A percentile compares a stretch with the other conserved stretches of the same genome.
Evolutionary conservation across 352 stramenopile genomes (phyloP).

Genomic region (Sclerospora graminicola): DNA sequence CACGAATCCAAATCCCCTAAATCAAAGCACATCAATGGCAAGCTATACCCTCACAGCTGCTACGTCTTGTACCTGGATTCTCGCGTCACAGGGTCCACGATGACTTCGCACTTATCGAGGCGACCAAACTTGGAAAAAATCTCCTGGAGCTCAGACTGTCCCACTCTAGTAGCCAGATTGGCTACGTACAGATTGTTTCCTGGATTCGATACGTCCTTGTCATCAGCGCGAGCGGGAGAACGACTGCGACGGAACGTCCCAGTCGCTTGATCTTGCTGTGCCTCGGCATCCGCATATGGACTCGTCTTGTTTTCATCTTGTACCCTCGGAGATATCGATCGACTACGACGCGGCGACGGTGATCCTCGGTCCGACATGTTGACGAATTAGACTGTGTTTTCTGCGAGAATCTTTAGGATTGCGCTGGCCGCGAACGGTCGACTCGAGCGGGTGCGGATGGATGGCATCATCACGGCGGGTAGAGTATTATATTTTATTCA

Average conservation of each 20-base stretch:
- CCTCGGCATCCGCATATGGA: background rate
- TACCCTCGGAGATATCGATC: conserved; percentile 15
- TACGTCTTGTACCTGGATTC: conserved; percentile 40
- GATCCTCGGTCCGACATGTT: conserved; percentile 33
- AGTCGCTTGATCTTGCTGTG: background rate
- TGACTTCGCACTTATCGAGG: conserved; percentile 71
- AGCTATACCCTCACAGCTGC: background rate
- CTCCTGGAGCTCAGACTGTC: conserved; percentile 53
- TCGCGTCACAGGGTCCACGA: conserved; percentile 63
- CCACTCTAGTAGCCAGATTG: conserved; percentile 46
- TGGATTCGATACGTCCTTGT: conserved; percentile 29
- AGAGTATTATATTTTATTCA: conserved; percentile 1
- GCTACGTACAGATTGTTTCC: conserved; percentile 81
- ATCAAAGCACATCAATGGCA: background rate
- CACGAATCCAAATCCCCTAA: conserved; percentile 65
- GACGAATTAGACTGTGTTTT: conserved; percentile 2
- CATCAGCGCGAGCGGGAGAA: conserved; percentile 21
- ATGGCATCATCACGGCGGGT: background rate
- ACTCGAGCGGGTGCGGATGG: conserved; percentile 14
- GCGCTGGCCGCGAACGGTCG: conserved; percentile 1
- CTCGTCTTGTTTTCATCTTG: conserved; percentile 13
- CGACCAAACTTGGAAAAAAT: conserved; percentile 67
- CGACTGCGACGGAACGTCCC: conserved; percentile 17
- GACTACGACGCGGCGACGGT: conserved; percentile 13
- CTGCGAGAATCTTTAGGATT: conserved; percentile 2